Conservation (phyloP, 2,329 filamentous ascomycete genomes). For the Pseudocercospora pini-densiflorae region DNA sequence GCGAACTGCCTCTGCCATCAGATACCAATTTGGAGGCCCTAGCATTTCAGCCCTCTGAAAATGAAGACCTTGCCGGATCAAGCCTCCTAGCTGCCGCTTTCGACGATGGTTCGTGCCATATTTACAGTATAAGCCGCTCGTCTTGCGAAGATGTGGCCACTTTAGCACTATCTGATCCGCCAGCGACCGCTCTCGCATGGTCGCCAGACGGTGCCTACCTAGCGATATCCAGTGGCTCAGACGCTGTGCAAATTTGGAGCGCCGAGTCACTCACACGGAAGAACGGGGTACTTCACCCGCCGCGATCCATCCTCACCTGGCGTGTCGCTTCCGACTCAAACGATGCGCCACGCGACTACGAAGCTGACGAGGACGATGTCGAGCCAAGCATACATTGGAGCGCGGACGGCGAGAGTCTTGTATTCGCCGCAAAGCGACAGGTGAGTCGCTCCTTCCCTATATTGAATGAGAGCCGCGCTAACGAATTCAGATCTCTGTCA, state of each 20-base stretch:
- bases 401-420: conserved; percentile 57
- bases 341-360: conserved; percentile 25
- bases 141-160: conserved; percentile 24
- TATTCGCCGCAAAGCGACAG: conserved; percentile 49
- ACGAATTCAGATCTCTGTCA: conserved; percentile 24
- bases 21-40: conserved; percentile 42
- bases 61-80: conserved; percentile 6
- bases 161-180: conserved; percentile 33
- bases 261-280: conserved; percentile 29
- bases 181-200: conserved; percentile 49
- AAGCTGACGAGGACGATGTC: conserved; percentile 26
- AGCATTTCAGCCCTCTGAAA: conserved; percentile 43
- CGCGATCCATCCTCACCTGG: conserved; percentile 35
- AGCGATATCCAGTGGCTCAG: conserved; percentile 48
- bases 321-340: conserved; percentile 28
- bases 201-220: conserved; percentile 49
- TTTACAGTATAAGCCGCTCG: conserved; percentile 44
- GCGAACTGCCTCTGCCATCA: conserved; percentile 20
- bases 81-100: conserved; percentile 46
- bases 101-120: conserved; percentile 44
- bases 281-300: conserved; percentile 21
- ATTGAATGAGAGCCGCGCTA: too few relatives aligned
- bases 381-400: conserved; percentile 56
- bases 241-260: conserved; percentile 52
- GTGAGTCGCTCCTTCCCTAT: conserved; percentile 39